Evolutionary conservation across 2,329 filamentous ascomycete genomes (phyloP).

Genomic region (Colletotrichum sp.): DNA sequence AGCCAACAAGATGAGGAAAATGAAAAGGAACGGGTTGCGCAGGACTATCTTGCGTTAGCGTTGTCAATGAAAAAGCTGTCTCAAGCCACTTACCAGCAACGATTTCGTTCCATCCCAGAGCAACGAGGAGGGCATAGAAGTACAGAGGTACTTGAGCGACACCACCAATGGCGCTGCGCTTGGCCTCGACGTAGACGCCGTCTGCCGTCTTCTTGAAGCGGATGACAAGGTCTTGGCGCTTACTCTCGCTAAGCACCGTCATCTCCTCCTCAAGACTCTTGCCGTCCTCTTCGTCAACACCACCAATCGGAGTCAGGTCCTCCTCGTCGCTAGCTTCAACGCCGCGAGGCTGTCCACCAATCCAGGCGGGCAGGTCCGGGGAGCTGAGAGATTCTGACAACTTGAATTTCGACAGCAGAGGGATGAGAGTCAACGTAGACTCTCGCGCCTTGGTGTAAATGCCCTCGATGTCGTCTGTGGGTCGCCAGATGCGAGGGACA

Average conservation of each 20-base stretch:
- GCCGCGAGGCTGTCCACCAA: slow-evolving; percentile 77
- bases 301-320: slow-evolving; percentile 86
- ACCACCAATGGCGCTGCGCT: slow-evolving; percentile 93
- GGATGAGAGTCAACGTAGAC: slow-evolving; percentile 89
- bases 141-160: slow-evolving; percentile 94
- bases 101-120: slow-evolving; percentile 98
- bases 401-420: slow-evolving; percentile 84
- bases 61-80: background rate
- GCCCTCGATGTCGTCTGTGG: slow-evolving; percentile 95
- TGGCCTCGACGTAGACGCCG: slow-evolving; percentile 97
- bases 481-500: slow-evolving; percentile 95
- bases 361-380: slow-evolving; percentile 84
- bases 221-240: slow-evolving; percentile 88
- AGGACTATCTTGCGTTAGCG: slow-evolving; percentile 65
- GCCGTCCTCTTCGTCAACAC: slow-evolving; percentile 92
- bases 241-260: slow-evolving; percentile 88
- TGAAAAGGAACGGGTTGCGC: slow-evolving; percentile 90
- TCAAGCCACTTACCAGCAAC: slow-evolving; percentile 74
- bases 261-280: slow-evolving; percentile 97
- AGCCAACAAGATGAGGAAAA: slow-evolving; percentile 80
- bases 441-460: slow-evolving; percentile 91
- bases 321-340: slow-evolving; percentile 87
- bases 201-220: slow-evolving; percentile 99
- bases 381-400: slow-evolving; percentile 75
- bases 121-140: slow-evolving; percentile 88